Evolutionary conservation across 169 alveolate genomes (phyloP).

Genomic region (Theileria luwenshuni): DNA sequence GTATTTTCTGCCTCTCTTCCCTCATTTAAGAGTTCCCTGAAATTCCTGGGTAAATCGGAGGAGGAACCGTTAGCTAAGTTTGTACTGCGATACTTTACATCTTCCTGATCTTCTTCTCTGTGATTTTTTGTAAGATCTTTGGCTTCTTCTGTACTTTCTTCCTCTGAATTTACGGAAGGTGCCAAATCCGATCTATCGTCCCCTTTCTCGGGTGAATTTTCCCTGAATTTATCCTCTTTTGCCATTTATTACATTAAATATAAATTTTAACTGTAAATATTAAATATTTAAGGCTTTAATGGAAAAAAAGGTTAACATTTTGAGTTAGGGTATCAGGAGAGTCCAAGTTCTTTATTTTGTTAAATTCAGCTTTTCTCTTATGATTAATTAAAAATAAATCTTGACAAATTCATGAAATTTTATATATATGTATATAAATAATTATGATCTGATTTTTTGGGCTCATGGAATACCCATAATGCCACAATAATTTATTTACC

Average conservation of each 20-base stretch:
- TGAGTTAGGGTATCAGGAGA: no score
- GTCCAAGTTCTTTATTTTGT: no score
- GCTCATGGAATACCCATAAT: no score
- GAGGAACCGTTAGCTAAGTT: slow-evolving; percentile 3
- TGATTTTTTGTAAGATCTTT: not conserved
- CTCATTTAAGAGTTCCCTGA: no score
- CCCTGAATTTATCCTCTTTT: not conserved
- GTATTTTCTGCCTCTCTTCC: no score
- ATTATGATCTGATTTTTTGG: no score
- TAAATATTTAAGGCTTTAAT: not conserved
- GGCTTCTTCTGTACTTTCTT: not conserved
- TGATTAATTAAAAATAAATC: no score
- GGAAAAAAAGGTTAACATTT: not conserved
- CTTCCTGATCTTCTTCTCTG: not conserved
- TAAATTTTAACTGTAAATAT: not conserved
- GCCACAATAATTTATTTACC: no score
- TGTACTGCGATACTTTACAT: not conserved
- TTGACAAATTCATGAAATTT: no score
- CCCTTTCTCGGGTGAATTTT: not conserved
- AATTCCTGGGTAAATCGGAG: not conserved
- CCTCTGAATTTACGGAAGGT: slow-evolving; percentile 1
- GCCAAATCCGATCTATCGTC: not conserved
- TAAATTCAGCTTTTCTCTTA: no score
- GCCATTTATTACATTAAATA: not conserved
- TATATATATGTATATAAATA: no score